Conservation (phyloP, 2,329 filamentous ascomycete species). For the Furcasterigmium furcatum region DNA sequence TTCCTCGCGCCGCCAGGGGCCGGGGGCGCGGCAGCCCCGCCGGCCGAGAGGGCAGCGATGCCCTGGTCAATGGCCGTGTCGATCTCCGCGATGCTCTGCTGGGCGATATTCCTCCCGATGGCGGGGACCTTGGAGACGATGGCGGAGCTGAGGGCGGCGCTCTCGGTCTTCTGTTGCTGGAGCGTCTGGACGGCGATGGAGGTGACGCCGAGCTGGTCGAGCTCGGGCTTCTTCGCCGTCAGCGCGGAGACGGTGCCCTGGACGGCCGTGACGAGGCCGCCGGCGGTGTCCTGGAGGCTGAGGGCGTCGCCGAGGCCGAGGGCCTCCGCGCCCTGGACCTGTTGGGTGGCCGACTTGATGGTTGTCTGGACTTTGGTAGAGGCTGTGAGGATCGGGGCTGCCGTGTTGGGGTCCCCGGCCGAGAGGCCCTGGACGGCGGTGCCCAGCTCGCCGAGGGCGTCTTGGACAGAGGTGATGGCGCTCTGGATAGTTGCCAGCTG, state of each 20-base stretch:
- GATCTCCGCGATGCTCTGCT: constrained; percentile 20
- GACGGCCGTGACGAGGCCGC: constrained; percentile 14
- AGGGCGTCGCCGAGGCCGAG: constrained; percentile 18
- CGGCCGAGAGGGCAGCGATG: constrained; percentile 12
- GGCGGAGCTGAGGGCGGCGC: constrained; percentile 17
- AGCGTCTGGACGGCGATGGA: constrained; percentile 17
- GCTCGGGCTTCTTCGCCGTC: constrained; percentile 18
- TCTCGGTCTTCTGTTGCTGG: constrained; percentile 16
- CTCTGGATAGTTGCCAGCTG: constrained; percentile 58
- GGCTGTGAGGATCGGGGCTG: constrained; percentile 25
- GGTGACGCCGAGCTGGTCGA: constrained; percentile 21
- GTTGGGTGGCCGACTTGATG: constrained; percentile 15
- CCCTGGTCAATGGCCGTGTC: constrained; percentile 15
- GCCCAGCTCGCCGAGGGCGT: constrained; percentile 53
- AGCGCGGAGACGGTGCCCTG: constrained; percentile 16
- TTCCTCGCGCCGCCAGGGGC: neutral
- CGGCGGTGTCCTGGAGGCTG: constrained; percentile 15
- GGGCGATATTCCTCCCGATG: constrained; percentile 21
- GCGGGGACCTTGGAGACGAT: constrained; percentile 21
- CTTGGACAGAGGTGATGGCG: constrained; percentile 53
- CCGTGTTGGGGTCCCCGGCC: constrained; percentile 46
- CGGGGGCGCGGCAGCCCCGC: constrained; percentile 3
- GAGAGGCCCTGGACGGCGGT: constrained; percentile 21
- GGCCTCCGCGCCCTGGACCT: constrained; percentile 20
- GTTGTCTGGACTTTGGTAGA: constrained; percentile 16